Evolutionary conservation across 164 flowering plant species (phyloP), one percentile per base, ranked within the genome.

Genomic region (Sextonia rubra): DNA sequence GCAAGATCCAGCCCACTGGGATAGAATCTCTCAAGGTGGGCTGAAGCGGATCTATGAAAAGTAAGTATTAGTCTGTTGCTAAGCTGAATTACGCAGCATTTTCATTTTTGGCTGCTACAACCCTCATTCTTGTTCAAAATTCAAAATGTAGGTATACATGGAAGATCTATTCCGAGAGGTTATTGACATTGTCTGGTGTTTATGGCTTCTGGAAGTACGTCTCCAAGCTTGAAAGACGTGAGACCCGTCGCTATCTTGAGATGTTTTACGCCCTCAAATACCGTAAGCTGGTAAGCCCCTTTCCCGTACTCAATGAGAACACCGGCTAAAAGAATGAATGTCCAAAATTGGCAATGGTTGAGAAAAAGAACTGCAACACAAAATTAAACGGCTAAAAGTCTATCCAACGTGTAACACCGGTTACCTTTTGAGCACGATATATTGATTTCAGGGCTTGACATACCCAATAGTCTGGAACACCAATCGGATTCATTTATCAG

Each of bases 161-260:
- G 99, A 82, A 91, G 75, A 93, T 91, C 47, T 95, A 95, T 82
- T 95, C 99, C 0, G 89, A 90, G 78, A 90, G 92, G 83, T 78
- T 95, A 26, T 69, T 95, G 85, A 95, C 96, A 32, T 71, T 95
- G 68, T 82, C 99, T 12, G 98, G 90, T 7, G 97, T 95, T 47
- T 95, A 95, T 79, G 98, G 98, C 15, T 95, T 95, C 84, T 95
- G 97, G 99, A 95, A 95, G 73, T 83, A 86, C 58, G 98, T 93
- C 15, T 90, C 98, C 18, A 93, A 93, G 74, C 89, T 90, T 44
- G 98, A 93, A 22, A 93, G 93, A 30, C 95, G 82, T 47, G 98
- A 93, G 83, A 85, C 91, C 69, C 84, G 93, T 15, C 93, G 98
- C 44, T 95, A 95, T 66, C 93, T 95, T 29, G 99, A 95, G 78